Conservation (phyloP, 768 basidiomycete species). For the Lactarius indigo region DNA sequence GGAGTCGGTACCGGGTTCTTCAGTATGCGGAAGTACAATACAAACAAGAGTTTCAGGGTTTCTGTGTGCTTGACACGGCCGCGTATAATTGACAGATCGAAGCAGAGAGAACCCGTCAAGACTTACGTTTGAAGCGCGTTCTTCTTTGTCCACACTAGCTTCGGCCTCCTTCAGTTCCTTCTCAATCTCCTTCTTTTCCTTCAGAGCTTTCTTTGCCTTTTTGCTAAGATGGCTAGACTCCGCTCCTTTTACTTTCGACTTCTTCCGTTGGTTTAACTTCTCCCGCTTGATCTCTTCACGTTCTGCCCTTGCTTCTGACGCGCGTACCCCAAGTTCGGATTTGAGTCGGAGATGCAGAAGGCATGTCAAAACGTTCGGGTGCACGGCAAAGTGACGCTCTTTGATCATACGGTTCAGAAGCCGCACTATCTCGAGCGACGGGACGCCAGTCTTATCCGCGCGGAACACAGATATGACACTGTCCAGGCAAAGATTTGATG, state of each 20-base stretch:
- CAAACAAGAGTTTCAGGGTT: constrained; percentile 95
- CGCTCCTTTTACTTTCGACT: constrained; percentile 30
- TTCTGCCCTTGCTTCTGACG: constrained; percentile 67
- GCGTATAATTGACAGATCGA: constrained; percentile 12
- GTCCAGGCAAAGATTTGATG: constrained; percentile 80
- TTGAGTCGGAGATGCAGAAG: constrained; percentile 83
- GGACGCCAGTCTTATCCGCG: constrained; percentile 71
- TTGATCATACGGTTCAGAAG: constrained; percentile 95
- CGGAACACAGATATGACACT: constrained; percentile 81
- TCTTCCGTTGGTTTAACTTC: constrained; percentile 42
- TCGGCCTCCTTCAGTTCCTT: constrained; percentile 93
- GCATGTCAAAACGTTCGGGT: constrained; percentile 83
- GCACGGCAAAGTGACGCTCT: constrained; percentile 84
- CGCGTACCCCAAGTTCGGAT: constrained; percentile 77
- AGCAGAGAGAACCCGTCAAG: constrained; percentile 12
- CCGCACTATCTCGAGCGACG: constrained; percentile 87
- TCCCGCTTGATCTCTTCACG: constrained; percentile 39
- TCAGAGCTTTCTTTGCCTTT: constrained; percentile 79
- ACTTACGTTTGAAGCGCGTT: constrained; percentile 76
- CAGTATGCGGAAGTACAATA: constrained; percentile 93
- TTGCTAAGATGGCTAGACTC: constrained; percentile 83
- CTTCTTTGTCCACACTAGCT: constrained; percentile 90
- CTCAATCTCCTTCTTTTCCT: constrained; percentile 86
- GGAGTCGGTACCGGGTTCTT: constrained; percentile 78
- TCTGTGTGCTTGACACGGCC: constrained; percentile 85